These are phyloP conservation scores for Reutealis trisperma DNA, from an alignment of 345 rosid genomes.

Conservation along the genomic window DNA sequence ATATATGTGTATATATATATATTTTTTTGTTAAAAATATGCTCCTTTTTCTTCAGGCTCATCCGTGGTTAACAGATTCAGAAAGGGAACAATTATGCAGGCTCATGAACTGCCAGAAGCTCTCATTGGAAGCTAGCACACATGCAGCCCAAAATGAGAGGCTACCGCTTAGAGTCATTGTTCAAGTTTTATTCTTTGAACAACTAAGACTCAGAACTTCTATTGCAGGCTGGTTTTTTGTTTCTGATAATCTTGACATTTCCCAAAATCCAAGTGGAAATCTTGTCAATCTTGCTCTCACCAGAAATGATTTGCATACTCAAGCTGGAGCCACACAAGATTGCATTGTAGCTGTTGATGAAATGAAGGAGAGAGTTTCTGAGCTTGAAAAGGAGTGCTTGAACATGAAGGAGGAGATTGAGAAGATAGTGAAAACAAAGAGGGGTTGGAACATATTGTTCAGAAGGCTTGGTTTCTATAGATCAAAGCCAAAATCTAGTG, in stretches of 20 bases:
- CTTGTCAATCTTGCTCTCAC: conserved; percentile 44
- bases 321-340: conserved; percentile 23
- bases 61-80: conserved; percentile 82
- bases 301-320: conserved; percentile 32
- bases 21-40: background rate
- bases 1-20: too few relatives aligned
- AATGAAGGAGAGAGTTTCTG: conserved; percentile 65
- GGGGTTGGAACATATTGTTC: conserved; percentile 59
- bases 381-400: conserved; percentile 78
- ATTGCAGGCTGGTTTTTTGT: conserved; percentile 66
- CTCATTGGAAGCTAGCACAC: conserved; percentile 85
- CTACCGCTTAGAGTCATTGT: conserved; percentile 81
- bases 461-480: conserved; percentile 43
- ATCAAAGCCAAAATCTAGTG: conserved; percentile 16
- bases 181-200: conserved; percentile 91
- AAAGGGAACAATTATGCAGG: conserved; percentile 72
- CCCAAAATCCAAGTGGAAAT: conserved; percentile 43
- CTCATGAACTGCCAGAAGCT: conserved; percentile 91
- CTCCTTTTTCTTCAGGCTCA: conserved; percentile 60
- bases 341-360: conserved; percentile 39
- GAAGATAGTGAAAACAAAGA: conserved; percentile 65
- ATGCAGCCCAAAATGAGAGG: conserved; percentile 94
- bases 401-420: conserved; percentile 78
- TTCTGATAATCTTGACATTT: conserved; percentile 55
- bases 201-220: conserved; percentile 78